phyloP scores from a whole-genome alignment of 2,329 filamentous ascomycete species.

The Talaromyces amestolkiae region DNA sequence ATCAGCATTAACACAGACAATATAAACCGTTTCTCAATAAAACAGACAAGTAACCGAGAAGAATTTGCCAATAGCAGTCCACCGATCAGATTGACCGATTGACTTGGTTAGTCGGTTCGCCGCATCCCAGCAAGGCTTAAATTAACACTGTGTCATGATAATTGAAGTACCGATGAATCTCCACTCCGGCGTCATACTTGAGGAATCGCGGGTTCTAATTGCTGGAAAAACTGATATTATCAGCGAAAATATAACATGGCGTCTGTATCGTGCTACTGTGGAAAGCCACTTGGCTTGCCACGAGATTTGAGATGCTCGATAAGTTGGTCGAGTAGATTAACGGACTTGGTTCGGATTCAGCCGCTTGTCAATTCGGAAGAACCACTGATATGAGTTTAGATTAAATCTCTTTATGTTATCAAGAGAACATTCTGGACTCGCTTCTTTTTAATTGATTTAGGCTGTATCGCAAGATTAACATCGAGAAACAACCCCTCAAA shows the following conservation, averaged over 20 bases:
- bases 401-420: neutral
- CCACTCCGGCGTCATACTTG: neutral
- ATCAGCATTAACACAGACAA: neutral
- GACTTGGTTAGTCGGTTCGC: neutral
- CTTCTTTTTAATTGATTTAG: no score
- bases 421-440: neutral
- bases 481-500: neutral
- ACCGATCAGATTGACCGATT: neutral
- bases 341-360: neutral
- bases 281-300: neutral
- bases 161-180: constrained; percentile 12
- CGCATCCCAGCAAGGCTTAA: constrained; percentile 4
- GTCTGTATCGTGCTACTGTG: neutral
- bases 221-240: neutral
- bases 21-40: neutral
- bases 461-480: neutral
- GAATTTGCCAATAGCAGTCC: neutral
- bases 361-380: neutral
- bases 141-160: constrained; percentile 17
- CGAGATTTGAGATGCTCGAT: neutral
- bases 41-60: neutral
- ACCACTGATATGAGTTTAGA: neutral
- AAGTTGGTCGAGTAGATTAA: neutral
- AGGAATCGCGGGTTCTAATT: neutral
- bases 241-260: neutral